Conservation (phyloP, 1,139 yeast species). For the Saccharomyces hybrid region DNA sequence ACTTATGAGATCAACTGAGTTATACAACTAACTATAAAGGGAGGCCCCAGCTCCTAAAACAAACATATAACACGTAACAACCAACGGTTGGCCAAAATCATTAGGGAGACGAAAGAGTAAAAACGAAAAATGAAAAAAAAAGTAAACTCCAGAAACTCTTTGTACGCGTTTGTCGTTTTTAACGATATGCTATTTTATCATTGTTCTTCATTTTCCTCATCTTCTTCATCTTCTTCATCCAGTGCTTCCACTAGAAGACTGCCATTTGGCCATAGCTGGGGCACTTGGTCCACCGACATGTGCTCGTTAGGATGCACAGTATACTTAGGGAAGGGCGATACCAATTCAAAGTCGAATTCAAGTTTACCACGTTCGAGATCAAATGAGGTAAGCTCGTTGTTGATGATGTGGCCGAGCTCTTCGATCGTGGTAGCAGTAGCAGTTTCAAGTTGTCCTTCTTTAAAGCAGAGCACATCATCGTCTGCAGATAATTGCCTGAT, state of each 20-base stretch:
- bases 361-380: constrained; percentile 33
- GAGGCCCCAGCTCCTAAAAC: background rate
- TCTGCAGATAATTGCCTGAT: constrained; percentile 13
- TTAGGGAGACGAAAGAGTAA: constrained; percentile 1
- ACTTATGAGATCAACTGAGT: background rate
- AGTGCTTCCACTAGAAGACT: constrained; percentile 45
- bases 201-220: constrained; percentile 23
- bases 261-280: constrained; percentile 55
- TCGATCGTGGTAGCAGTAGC: background rate
- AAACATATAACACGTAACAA: background rate
- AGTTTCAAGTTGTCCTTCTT: constrained; percentile 5
- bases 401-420: constrained; percentile 1
- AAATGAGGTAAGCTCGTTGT: constrained; percentile 17
- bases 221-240: constrained; percentile 33
- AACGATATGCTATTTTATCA: constrained; percentile 1
- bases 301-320: constrained; percentile 33
- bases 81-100: background rate
- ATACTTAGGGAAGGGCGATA: constrained; percentile 52
- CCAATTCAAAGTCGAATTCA: constrained; percentile 42
- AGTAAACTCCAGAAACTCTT: background rate
- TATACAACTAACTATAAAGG: background rate
- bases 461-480: constrained; percentile 19
- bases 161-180: background rate
- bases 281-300: constrained; percentile 34
- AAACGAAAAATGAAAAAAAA: background rate